Conservation (phyloP, 2,329 filamentous ascomycete species). For the Colletotrichum tropicale region DNA sequence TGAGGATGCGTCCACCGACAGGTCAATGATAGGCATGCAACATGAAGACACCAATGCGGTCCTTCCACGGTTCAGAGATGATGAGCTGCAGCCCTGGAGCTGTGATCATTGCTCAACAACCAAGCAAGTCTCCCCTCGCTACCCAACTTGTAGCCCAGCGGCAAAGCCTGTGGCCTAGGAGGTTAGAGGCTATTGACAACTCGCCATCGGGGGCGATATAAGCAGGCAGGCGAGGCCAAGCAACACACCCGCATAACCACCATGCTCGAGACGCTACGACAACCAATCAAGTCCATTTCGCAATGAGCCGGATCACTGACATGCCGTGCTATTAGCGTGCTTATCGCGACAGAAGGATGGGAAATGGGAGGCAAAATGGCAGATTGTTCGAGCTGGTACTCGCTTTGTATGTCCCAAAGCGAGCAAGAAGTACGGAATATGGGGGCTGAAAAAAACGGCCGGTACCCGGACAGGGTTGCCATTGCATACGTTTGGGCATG, state of each 20-base stretch:
- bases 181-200: not conserved
- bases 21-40: not conserved
- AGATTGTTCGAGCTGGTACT: not conserved
- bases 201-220: not conserved
- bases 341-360: not conserved
- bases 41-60: not conserved
- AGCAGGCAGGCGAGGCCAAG: not conserved
- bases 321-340: not conserved
- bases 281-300: not conserved
- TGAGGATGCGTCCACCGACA: not conserved
- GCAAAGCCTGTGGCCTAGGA: not conserved
- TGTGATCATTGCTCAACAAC: not conserved
- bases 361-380: not conserved
- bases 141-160: not conserved
- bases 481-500: not conserved
- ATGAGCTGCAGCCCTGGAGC: not conserved
- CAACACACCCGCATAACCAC: not conserved
- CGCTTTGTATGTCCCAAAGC: not conserved
- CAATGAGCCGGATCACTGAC: not conserved
- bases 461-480: not conserved
- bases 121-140: not conserved
- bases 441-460: not conserved
- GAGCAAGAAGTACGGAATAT: not conserved
- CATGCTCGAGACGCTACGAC: not conserved
- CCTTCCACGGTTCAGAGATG: not conserved